These are phyloP conservation scores for Stachybotrys echinatus DNA, from an alignment of 2,329 filamentous ascomycete genomes.

Conservation along the genomic window DNA sequence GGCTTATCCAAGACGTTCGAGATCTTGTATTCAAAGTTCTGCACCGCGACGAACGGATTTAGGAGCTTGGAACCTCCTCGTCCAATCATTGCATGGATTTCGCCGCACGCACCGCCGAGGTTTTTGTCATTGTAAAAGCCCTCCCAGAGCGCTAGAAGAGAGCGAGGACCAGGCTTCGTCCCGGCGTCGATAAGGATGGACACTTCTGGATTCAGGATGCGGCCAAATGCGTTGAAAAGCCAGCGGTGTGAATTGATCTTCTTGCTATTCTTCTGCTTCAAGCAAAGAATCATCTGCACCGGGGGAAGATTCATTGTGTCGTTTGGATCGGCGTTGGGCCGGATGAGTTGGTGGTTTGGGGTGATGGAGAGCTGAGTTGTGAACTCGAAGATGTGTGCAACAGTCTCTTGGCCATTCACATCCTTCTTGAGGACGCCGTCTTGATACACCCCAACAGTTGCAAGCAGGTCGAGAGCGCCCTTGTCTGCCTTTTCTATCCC, in stretches of 20 bases:
- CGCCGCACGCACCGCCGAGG: not conserved
- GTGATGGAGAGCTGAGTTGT: not conserved
- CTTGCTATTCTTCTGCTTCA: conserved; percentile 1
- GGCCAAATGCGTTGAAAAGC: not conserved
- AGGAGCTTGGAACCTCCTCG: not conserved
- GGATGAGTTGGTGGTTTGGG: not conserved
- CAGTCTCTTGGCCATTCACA: not conserved
- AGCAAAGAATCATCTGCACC: not conserved
- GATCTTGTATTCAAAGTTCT: not conserved
- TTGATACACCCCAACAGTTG: not conserved
- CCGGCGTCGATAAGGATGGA: not conserved
- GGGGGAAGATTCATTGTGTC: not conserved
- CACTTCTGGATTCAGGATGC: not conserved
- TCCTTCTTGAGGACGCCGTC: not conserved
- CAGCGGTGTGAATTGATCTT: not conserved
- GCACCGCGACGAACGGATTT: not conserved
- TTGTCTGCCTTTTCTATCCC: not conserved
- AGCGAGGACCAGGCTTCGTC: not conserved
- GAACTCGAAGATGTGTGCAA: conserved; percentile 1
- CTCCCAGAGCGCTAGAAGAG: not conserved
- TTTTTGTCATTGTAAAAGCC: not conserved
- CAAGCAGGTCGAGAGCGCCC: not conserved
- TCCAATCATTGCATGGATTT: not conserved
- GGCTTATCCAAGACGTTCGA: not conserved
- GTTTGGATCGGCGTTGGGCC: not conserved